phyloP scores from a whole-genome alignment of 768 basidiomycete genomes.

The Rhodosporidiobolus sp. region DNA sequence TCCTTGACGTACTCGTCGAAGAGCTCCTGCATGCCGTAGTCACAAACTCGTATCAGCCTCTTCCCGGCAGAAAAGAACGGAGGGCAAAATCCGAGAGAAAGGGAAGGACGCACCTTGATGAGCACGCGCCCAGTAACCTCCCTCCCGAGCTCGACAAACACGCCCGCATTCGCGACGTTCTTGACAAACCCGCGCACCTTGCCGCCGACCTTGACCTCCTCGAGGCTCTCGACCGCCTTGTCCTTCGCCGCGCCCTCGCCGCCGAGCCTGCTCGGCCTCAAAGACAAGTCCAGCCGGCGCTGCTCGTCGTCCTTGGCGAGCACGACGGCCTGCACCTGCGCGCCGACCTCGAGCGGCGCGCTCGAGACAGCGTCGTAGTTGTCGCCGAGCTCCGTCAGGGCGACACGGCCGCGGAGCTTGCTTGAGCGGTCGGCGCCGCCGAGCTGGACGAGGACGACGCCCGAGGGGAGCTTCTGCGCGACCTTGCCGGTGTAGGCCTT shows the following conservation, averaged over 20 bases:
- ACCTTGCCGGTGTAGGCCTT: slow-evolving; percentile 79
- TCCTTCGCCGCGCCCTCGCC: slow-evolving; percentile 51
- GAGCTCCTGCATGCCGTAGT: slow-evolving; percentile 25
- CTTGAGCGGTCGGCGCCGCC: slow-evolving; percentile 47
- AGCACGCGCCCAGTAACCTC: slow-evolving; percentile 86
- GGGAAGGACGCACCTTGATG: slow-evolving; percentile 63
- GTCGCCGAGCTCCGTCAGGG: slow-evolving; percentile 77
- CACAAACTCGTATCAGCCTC: not conserved
- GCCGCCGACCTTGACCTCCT: slow-evolving; percentile 64
- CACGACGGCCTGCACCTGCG: slow-evolving; percentile 66
- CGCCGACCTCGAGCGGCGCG: slow-evolving; percentile 59
- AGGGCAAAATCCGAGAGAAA: not conserved
- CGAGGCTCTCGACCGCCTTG: slow-evolving; percentile 63
- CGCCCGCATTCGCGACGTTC: slow-evolving; percentile 75
- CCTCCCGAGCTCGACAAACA: slow-evolving; percentile 82
- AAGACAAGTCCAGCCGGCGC: slow-evolving; percentile 71
- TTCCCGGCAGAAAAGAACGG: not conserved
- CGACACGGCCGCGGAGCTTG: slow-evolving; percentile 66
- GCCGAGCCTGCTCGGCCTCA: slow-evolving; percentile 45
- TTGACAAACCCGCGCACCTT: slow-evolving; percentile 85
- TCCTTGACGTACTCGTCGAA: slow-evolving; percentile 80
- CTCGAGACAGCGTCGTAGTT: slow-evolving; percentile 57
- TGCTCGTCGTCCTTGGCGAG: slow-evolving; percentile 64
- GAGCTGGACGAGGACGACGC: slow-evolving; percentile 73
- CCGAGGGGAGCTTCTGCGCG: slow-evolving; percentile 65